Evolutionary conservation across 345 rosid genomes (phyloP), one percentile per base, ranked within the genome.

Genomic region (Eucalyptus virginea): DNA sequence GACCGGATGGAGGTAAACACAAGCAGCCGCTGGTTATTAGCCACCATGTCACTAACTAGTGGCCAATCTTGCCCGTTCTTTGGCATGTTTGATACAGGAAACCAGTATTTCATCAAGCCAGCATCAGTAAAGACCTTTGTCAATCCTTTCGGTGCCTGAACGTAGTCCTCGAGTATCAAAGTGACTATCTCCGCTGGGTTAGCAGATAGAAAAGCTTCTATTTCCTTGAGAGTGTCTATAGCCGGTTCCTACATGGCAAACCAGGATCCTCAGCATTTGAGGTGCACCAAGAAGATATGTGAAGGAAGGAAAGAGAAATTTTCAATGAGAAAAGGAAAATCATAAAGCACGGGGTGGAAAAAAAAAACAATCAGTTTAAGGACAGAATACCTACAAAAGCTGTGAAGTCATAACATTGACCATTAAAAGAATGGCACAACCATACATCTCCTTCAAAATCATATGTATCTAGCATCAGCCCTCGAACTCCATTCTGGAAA

Each of bases 101-200:
- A 94, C 96, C 96, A 94, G 88, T 93, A 95, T 58, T 96, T 96
- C 96, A 90, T 95, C 90, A 96, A 90, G 3, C 96, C 98, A 86
- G 95, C 92, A 67, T 92, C 95, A 5, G 88, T 92, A 90, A 96
- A 94, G 14, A 96, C 94, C 62, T 93, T 94, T 8, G 94, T 94
- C 88, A 96, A 85, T 62, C 95, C 98, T 88, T 93, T 92, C 42
- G 93, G 92, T 13, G 94, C 92, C 69, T 87, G 83, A 48, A 94
- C 96, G 77, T 96, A 95, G 89, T 96, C 98, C 92, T 96, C 98
- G 32, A 96, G 92, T 34, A 96, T 95, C 56, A 95, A 47, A 7
- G 96, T 96, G 23, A 96, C 93, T 48, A 96, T 93, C 83, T 94
- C 97, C 42, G 90, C n/a, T 14, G 94, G 94, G 81, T 95, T 93